Base-by-base conservation (phyloP, 2,329 filamentous ascomycete genomes). In the Botrytis byssoidea region DNA sequence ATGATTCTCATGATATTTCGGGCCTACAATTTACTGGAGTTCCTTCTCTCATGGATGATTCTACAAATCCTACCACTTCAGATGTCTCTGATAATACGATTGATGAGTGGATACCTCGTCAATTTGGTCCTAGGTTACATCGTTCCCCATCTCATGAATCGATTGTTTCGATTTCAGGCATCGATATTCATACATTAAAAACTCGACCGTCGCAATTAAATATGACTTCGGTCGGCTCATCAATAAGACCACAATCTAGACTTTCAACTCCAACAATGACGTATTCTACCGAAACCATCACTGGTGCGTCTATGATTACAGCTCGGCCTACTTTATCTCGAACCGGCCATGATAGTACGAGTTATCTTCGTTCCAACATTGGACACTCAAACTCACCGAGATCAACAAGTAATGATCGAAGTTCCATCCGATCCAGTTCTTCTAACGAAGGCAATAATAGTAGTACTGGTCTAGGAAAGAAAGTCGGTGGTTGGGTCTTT, bases 111-210 rank as follows among this genome's bases (percentile, higher is more conserved):
- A 60, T 77, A 74, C 59, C 69, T 79, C 60, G 70, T 79, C 79
- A 76, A 77, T 83, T 84, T 77, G 82, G 81, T 73, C 84, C 83
- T 71, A 82, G 83, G 2, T 82, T 95, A 6, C 92, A 89, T 59
- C 90, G 92, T 46, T 87, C 90, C 4, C 81, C 90, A 2, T 97
- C 95, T 1, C 94, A 97, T 78, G 95, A 98, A 81, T 97, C 93
- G 29, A 91, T 98, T 75, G 88, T 98, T 77, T 98, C 95, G 0
- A 88, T 97, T 2, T 89, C 91, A 0, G 94, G 94, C 3, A 91
- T 97, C 81, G 95, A 98, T 80, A 97, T 97, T 68, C 94, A 97
- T 81, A 94, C 92, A 0, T 86, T 97, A 7, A 91, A 91, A 78
- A 87, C 88, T 1, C 89, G 92, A 6, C 93, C 93, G 0, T 93